Conservation (phyloP, 2,329 filamentous ascomycete genomes). For the Monascus ruber region DNA sequence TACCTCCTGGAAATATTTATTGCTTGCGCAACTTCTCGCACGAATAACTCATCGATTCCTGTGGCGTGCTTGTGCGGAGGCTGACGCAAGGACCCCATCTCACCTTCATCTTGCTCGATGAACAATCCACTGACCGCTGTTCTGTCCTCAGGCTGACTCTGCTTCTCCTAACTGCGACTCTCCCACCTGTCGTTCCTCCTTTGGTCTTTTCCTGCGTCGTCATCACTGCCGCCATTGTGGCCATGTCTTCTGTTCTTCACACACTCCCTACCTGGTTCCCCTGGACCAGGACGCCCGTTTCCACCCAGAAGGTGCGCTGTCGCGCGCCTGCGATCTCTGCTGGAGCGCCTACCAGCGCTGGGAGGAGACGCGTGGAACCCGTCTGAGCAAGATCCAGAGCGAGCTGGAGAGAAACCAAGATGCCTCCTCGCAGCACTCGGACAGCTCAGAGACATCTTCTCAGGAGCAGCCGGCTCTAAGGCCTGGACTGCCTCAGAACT, state of each 20-base stretch:
- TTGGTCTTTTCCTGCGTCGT: constrained; percentile 50
- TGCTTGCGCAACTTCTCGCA: neutral
- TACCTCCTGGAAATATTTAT: neutral
- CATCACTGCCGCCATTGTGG: constrained; percentile 59
- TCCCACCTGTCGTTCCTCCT: constrained; percentile 46
- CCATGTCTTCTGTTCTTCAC: constrained; percentile 52
- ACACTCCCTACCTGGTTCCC: constrained; percentile 45
- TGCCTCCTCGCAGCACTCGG: constrained; percentile 10
- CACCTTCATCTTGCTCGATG: too few relatives aligned
- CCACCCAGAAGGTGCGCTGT: constrained; percentile 45
- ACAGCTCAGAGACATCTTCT: constrained; percentile 9
- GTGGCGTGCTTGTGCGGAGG: neutral
- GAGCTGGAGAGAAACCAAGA: constrained; percentile 17
- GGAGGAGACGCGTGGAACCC: constrained; percentile 38
- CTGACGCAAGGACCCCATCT: neutral
- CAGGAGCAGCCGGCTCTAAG: too few relatives aligned
- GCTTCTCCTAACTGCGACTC: constrained; percentile 47
- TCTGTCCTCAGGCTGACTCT: constrained; percentile 40
- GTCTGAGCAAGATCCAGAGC: constrained; percentile 40
- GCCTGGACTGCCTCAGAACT: constrained; percentile 11
- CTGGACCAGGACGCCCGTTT: constrained; percentile 55
- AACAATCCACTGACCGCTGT: too few relatives aligned
- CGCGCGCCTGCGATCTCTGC: constrained; percentile 51
- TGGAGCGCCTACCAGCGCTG: constrained; percentile 47
- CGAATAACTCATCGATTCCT: neutral